Evolutionary conservation across 2,329 filamentous ascomycete genomes (phyloP), one percentile per base, ranked within the genome.

Genomic region (Aspergillus sojae): DNA sequence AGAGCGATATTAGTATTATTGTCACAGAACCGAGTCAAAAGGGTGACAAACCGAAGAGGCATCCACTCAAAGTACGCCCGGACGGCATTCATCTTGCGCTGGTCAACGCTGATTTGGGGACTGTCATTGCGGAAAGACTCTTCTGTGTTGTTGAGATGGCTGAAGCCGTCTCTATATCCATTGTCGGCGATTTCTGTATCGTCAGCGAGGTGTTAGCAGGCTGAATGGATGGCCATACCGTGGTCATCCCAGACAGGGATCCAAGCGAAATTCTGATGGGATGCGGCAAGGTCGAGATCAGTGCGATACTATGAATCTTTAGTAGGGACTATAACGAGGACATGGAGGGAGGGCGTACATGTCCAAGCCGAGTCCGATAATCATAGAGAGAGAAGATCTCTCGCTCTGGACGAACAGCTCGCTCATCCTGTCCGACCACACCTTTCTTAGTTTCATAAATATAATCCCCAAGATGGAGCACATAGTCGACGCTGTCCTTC

Each of bases 61-160:
- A 86, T 85, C 86, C 87, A 89, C 72, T 90, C 88, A 63, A 90
- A 90, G 70, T 90, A 90, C 1, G 89, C 88, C 43, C 89, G 82
- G 2, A 92, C 89, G 1, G 89, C 89, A 59, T 91, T 90, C 82
- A 90, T 88, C 79, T 91, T 92, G 66, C 89, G 84, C 72, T 90
- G 86, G 67, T 91, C 89, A n/a, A 91, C 86, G 36, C 83, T 86
- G n/a, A 91, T 82, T 16, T 82, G 80, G 4, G 65, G 62, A 1
- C 84, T 84, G 61, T 86, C 83, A 55, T 83, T 80, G 32, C 86
- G 72, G 76, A 91, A 92, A 0, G 86, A 89, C 9, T 85, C 83
- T 70, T 90, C 88, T 11, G 86, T 90, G 74, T 91, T 91, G 74
- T 88, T 89, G 28, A 89, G 77, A 4, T 81, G 80, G 2, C 84